Conservation (phyloP, 1,139 yeast species). For the Maudiozyma humilis region DNA sequence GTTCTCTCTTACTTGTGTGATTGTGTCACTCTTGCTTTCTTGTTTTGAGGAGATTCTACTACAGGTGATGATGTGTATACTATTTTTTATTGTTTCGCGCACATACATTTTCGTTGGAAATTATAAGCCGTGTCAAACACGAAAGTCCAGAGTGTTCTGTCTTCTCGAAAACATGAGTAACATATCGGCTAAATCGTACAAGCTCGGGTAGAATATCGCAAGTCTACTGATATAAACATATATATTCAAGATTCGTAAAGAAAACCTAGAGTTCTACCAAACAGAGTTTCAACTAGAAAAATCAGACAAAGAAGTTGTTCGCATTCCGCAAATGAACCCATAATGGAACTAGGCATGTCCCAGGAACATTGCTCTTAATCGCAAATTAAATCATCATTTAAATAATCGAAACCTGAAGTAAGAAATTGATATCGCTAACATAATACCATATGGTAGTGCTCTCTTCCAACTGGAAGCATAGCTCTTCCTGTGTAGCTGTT, state of each 20-base stretch:
- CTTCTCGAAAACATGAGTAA: no score
- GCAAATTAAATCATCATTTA: slow-evolving; percentile 57
- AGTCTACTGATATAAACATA: no score
- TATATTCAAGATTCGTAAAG: no score
- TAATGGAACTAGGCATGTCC: slow-evolving; percentile 42
- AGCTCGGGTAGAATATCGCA: no score
- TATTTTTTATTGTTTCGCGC: neutral
- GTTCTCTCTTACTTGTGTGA: no score
- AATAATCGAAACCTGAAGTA: slow-evolving; percentile 1
- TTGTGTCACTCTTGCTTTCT: neutral
- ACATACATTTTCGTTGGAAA: neutral
- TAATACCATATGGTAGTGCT: no score
- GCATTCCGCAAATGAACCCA: slow-evolving; percentile 35
- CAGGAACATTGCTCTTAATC: slow-evolving; percentile 42
- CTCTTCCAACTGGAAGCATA: neutral
- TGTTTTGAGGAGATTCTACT: neutral
- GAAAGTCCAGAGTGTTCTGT: no score
- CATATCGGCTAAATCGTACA: no score
- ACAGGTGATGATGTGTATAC: neutral
- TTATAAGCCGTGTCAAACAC: no score
- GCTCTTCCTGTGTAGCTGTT: neutral
- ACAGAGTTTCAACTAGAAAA: slow-evolving; percentile 20
- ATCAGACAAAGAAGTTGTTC: slow-evolving; percentile 28
- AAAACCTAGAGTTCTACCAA: no score
- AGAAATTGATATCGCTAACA: no score